Evolutionary conservation across 2,329 filamentous ascomycete genomes (phyloP).

Genomic region (Domatiomyces catenatus): DNA sequence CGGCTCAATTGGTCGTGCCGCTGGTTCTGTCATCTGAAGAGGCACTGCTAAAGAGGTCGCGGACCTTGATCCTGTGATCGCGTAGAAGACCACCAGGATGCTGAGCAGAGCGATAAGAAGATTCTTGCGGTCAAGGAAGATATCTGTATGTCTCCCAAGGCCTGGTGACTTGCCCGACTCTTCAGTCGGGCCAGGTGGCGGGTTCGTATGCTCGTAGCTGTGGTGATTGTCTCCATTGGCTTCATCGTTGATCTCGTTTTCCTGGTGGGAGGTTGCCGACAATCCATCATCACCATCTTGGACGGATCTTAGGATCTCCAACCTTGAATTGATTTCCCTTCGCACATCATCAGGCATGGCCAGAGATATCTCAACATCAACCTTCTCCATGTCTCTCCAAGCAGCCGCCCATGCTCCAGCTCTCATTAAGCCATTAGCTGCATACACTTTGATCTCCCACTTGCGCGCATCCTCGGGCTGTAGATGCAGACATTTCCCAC

Average conservation of each 20-base stretch:
- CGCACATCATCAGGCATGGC: slow-evolving; percentile 41
- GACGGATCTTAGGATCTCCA: slow-evolving; percentile 27
- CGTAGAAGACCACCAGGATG: slow-evolving; percentile 29
- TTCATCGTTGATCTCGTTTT: neutral
- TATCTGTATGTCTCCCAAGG: slow-evolving; percentile 37
- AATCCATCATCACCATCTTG: slow-evolving; percentile 5
- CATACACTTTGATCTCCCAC: slow-evolving; percentile 68
- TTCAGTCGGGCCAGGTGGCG: slow-evolving; percentile 5
- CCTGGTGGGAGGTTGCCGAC: neutral
- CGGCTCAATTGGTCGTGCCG: neutral
- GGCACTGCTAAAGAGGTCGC: neutral
- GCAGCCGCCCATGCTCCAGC: slow-evolving; percentile 83
- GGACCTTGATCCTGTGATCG: slow-evolving; percentile 6
- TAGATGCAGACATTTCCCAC: slow-evolving; percentile 28
- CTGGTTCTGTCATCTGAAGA: neutral
- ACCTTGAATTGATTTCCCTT: slow-evolving; percentile 32
- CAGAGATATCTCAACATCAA: slow-evolving; percentile 81
- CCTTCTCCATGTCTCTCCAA: slow-evolving; percentile 97
- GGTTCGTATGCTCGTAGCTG: neutral
- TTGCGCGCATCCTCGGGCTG: slow-evolving; percentile 35
- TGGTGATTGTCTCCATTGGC: slow-evolving; percentile 12
- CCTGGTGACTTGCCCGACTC: slow-evolving; percentile 39
- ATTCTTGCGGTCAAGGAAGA: slow-evolving; percentile 40
- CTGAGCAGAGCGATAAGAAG: slow-evolving; percentile 34
- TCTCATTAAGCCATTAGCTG: slow-evolving; percentile 85